These are phyloP conservation scores for Asclepias syriaca DNA, from an alignment of 257 asterid species.

Conservation along the genomic window DNA sequence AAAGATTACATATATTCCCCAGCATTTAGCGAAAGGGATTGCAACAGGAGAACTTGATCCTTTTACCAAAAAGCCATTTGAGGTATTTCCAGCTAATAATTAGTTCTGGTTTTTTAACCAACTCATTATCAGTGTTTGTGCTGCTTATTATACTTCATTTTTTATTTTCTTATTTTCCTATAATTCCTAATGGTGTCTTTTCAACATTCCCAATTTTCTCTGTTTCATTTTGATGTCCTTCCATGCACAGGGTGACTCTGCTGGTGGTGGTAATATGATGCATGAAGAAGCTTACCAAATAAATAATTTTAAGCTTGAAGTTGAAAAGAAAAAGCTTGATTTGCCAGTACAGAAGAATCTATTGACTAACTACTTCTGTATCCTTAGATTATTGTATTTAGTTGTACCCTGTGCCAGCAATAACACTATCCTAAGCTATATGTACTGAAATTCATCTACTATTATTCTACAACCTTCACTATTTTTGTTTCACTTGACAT, in stretches of 20 bases:
- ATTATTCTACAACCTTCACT: neutral
- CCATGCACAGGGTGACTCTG: conserved; percentile 37
- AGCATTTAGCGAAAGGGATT: conserved; percentile 73
- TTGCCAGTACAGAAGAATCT: conserved; percentile 91
- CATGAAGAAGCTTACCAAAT: conserved; percentile 42
- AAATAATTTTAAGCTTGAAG: conserved; percentile 57
- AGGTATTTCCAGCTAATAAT: conserved; percentile 36
- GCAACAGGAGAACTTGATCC: conserved; percentile 91
- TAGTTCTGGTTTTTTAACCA: neutral
- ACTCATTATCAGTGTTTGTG: neutral
- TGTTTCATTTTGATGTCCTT: neutral
- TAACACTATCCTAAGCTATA: neutral
- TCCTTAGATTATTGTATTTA: conserved; percentile 32
- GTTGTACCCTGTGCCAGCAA: neutral
- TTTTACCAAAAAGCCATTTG: conserved; percentile 64
- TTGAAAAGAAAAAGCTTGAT: conserved; percentile 62
- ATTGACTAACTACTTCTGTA: conserved; percentile 92
- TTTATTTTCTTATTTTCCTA: neutral
- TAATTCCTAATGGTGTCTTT: conserved; percentile 1
- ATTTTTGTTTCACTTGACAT: conserved; percentile 37
- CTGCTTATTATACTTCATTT: neutral
- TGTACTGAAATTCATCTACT: neutral
- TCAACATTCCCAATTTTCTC: neutral
- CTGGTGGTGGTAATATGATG: conserved; percentile 29
- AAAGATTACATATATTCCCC: conserved; percentile 54